These are phyloP conservation scores for Massarina eburnea DNA, from an alignment of 2,329 filamentous ascomycete genomes.

Conservation along the genomic window DNA sequence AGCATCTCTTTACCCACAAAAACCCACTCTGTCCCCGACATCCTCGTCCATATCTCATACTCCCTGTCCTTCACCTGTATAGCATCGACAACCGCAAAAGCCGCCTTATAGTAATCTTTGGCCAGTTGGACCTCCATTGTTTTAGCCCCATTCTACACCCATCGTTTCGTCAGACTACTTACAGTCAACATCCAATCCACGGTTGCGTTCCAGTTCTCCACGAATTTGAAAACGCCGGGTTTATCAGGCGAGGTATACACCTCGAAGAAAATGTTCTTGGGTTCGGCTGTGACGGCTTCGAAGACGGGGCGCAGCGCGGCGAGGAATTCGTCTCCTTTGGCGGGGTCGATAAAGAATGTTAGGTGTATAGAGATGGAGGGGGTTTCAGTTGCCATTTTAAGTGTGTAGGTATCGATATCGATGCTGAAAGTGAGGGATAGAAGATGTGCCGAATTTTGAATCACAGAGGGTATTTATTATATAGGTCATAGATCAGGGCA, in stretches of 20 bases:
- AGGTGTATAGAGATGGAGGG: slow-evolving; percentile 18
- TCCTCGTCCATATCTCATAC: slow-evolving; percentile 16
- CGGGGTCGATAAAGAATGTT: slow-evolving; percentile 26
- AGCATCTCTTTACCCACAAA: slow-evolving; percentile 11
- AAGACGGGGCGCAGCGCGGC: slow-evolving; percentile 43
- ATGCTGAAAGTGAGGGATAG: no score
- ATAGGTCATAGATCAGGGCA: no score
- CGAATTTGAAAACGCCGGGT: slow-evolving; percentile 19
- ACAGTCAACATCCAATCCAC: slow-evolving; percentile 20
- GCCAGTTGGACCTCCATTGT: slow-evolving; percentile 20
- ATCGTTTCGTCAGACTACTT: slow-evolving; percentile 6
- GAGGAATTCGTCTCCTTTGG: slow-evolving; percentile 33
- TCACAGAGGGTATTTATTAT: no score
- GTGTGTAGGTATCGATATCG: no score
- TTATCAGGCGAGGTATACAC: slow-evolving; percentile 27
- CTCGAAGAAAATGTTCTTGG: slow-evolving; percentile 50
- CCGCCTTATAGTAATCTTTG: slow-evolving; percentile 25
- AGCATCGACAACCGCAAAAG: slow-evolving; percentile 14
- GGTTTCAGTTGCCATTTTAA: neutral
- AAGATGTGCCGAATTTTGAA: no score
- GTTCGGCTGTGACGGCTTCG: slow-evolving; percentile 46
- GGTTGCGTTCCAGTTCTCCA: slow-evolving; percentile 24
- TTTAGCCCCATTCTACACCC: no score
- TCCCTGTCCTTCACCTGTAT: slow-evolving; percentile 20
- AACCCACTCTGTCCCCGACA: slow-evolving; percentile 17